Evolutionary conservation across 257 asterid species (phyloP).

Genomic region (Jaltomata sinuosa): DNA sequence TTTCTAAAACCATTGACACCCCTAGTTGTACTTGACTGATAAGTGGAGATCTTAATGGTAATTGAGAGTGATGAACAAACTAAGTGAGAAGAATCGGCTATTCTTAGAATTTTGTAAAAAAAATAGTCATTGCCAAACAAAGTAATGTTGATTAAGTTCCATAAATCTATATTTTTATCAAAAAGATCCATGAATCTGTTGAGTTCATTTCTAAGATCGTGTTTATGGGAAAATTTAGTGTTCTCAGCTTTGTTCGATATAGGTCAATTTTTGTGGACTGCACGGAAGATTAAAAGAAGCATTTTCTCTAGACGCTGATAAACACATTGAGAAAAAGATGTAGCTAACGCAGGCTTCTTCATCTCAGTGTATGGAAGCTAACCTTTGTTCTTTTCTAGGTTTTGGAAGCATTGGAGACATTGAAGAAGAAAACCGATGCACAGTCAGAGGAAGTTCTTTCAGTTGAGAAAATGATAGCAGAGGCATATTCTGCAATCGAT

Average conservation of each 20-base stretch:
- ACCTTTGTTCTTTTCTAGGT: constrained; percentile 30
- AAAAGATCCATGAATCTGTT: not conserved
- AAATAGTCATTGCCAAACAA: not conserved
- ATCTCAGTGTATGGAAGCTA: not conserved
- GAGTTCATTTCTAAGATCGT: not conserved
- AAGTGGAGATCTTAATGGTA: not conserved
- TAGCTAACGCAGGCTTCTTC: not conserved
- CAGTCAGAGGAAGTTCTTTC: constrained; percentile 62
- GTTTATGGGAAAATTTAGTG: not conserved
- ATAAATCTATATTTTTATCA: not conserved
- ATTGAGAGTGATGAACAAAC: not conserved
- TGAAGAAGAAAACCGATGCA: constrained; percentile 62
- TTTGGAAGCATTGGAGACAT: constrained; percentile 59
- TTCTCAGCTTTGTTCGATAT: not conserved
- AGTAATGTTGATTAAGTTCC: not conserved
- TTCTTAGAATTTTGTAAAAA: not conserved
- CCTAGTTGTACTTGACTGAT: not conserved
- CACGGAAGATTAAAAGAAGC: not conserved
- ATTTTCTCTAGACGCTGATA: not conserved
- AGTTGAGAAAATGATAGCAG: constrained; percentile 72
- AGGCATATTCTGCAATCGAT: constrained; percentile 85
- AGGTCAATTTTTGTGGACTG: not conserved
- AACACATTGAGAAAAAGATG: not conserved
- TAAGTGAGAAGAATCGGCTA: not conserved
- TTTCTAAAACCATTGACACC: no score